Base-by-base conservation (phyloP, 116 monocot genomes). In the Trichopus zeylanicus region DNA sequence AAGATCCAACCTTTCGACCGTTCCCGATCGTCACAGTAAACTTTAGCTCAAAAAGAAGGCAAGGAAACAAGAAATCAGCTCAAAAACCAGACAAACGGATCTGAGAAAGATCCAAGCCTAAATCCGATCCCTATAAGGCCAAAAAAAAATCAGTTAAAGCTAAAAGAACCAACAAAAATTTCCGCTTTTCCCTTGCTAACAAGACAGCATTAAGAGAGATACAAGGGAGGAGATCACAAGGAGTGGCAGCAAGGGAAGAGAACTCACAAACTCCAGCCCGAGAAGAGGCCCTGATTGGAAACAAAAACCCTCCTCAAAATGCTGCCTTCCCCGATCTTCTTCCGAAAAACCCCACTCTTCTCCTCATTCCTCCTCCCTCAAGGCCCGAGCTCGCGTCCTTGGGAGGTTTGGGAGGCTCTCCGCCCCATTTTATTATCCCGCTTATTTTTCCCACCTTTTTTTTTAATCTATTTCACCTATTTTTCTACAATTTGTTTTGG, bases 281-380 rank as follows among this genome's bases (percentile, higher is more conserved):
- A 27, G 1, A 53, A 27, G 28, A 52, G 0, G 10, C 8, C 26
- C 0, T 48, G 34, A 23, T 21, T 53, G 2, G 53, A 9, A 16
- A 28, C 18, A 2, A 53, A 53, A 53, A 28, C 15, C 18, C 13
- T n/a, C 13, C 53, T 22, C 49, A 49, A 22, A 22, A 9, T 6
- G 22, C 7, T 1, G 8, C 22, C 5, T 27, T 53, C 28, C 28
- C 18, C 27, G 26, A 26, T 27, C 26, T 15, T 11, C 53, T 53
- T 53, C 53, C 53, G 6, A 53, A 22, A 28, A 53, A 8, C 26
- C 23, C 28, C 53, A 27, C 53, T 53, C 53, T 28, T 28, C 53
- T 53, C 26, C 53, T 53, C 53, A 6, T 46, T n/a, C 46, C 46
- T 46, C 6, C 46, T 46, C 23, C 23, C 24, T 23, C n/a, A n/a